phyloP scores from a whole-genome alignment of 140 eudicot species.

The Bidens hawaiensis region DNA sequence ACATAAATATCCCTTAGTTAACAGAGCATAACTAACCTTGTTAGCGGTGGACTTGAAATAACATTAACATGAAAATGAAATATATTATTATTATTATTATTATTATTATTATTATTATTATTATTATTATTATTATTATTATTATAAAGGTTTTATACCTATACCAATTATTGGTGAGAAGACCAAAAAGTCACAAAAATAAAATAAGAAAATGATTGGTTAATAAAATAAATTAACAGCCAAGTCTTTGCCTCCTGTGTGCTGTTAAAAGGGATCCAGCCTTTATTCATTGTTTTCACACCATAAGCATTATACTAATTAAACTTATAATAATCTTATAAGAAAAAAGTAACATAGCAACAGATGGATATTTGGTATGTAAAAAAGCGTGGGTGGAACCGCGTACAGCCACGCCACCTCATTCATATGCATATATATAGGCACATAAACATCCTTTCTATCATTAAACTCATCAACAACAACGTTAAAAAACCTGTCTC shows the following conservation, averaged over 20 bases:
- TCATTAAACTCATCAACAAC: neutral
- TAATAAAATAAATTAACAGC: neutral
- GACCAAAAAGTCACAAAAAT: neutral
- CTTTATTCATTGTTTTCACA: constrained; percentile 9
- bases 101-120: no score
- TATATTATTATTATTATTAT: no score
- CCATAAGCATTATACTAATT: constrained; percentile 1
- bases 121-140: neutral
- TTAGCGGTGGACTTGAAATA: no score
- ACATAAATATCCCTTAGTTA: no score
- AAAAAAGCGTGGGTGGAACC: no score
- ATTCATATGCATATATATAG: no score
- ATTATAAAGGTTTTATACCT: neutral
- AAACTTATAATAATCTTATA: no score
- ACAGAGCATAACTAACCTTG: no score
- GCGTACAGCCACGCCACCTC: no score
- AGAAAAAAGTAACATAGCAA: no score
- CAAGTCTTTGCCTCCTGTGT: constrained; percentile 26
- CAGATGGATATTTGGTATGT: no score
- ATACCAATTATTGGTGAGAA: constrained; percentile 12
- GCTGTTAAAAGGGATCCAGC: constrained; percentile 16
- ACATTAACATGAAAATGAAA: no score
- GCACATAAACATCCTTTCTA: neutral
- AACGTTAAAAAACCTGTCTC: neutral
- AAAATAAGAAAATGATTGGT: constrained; percentile 14